Conservation (phyloP, 2,329 filamentous ascomycete species). For the Triangularia verruculosa region DNA sequence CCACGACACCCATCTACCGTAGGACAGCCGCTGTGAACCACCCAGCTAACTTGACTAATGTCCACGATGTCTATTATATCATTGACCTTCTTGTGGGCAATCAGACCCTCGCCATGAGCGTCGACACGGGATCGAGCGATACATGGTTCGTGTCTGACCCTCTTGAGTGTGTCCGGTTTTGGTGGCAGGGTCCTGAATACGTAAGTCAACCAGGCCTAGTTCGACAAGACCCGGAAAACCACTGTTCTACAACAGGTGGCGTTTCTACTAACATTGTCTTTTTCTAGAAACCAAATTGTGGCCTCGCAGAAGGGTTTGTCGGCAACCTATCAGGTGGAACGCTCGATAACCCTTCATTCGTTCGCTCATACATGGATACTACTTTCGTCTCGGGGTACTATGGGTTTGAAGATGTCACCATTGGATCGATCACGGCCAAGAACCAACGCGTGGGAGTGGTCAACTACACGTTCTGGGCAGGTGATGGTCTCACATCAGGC, state of each 20-base stretch:
- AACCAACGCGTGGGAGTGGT: conserved; percentile 47
- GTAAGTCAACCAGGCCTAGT: conserved; percentile 11
- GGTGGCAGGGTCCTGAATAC: conserved; percentile 5
- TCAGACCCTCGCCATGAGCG: conserved; percentile 28
- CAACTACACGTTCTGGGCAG: conserved; percentile 40
- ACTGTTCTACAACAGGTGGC: too few species aligned
- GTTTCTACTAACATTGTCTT: neutral
- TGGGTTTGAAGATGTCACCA: conserved; percentile 39
- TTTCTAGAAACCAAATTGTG: conserved; percentile 24
- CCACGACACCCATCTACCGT: neutral
- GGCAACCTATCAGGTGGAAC: conserved; percentile 34
- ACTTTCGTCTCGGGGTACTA: conserved; percentile 40
- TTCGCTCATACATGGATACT: conserved; percentile 43
- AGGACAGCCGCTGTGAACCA: conserved; percentile 8
- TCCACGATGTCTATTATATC: conserved; percentile 31
- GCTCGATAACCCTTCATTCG: conserved; percentile 40
- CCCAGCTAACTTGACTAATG: conserved; percentile 22
- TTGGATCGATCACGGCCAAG: conserved; percentile 45
- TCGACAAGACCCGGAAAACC: neutral
- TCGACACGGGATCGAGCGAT: conserved; percentile 33
- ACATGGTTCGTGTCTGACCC: conserved; percentile 29
- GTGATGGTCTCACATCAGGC: conserved; percentile 45
- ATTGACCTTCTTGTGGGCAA: conserved; percentile 29
- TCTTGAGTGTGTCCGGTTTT: conserved; percentile 24
- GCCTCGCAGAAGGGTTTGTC: conserved; percentile 27